Evolutionary conservation across 1,284 basidiomycete species (phyloP).

Genomic region (Cronartium ribicola): DNA sequence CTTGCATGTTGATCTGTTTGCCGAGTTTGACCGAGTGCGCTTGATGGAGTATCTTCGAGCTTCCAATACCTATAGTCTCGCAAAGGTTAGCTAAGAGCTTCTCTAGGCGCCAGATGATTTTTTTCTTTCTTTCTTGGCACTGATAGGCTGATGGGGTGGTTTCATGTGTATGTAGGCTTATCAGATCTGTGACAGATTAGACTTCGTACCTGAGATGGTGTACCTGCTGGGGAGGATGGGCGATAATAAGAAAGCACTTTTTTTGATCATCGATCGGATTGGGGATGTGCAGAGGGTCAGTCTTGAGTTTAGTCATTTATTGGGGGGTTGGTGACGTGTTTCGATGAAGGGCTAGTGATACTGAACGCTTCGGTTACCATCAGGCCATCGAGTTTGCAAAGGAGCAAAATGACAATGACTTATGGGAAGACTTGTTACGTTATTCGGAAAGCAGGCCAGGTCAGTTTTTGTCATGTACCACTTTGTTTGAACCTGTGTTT

Average conservation of each 20-base stretch:
- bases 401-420: conserved; percentile 91
- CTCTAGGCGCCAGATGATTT: background rate
- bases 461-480: conserved; percentile 49
- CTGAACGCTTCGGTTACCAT: background rate
- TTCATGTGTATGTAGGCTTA: conserved; percentile 63
- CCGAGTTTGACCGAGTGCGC: conserved; percentile 72
- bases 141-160: background rate
- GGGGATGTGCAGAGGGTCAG: conserved; percentile 81
- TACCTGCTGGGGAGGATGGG: conserved; percentile 96
- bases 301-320: conserved; percentile 24
- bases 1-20: conserved; percentile 83
- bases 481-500: conserved; percentile 14
- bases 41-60: conserved; percentile 87
- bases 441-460: conserved; percentile 91
- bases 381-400: conserved; percentile 97
- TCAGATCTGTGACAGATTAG: conserved; percentile 72
- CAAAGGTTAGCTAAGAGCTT: conserved; percentile 58
- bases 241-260: conserved; percentile 88
- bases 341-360: background rate
- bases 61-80: conserved; percentile 85
- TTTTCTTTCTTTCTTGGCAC: conserved; percentile 14
- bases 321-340: background rate
- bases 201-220: conserved; percentile 93
- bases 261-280: conserved; percentile 88
- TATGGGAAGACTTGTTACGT: conserved; percentile 92